Evolutionary conservation across 108 stramenopile genomes (phyloP).

Genomic region (Craspedostauros australis): DNA sequence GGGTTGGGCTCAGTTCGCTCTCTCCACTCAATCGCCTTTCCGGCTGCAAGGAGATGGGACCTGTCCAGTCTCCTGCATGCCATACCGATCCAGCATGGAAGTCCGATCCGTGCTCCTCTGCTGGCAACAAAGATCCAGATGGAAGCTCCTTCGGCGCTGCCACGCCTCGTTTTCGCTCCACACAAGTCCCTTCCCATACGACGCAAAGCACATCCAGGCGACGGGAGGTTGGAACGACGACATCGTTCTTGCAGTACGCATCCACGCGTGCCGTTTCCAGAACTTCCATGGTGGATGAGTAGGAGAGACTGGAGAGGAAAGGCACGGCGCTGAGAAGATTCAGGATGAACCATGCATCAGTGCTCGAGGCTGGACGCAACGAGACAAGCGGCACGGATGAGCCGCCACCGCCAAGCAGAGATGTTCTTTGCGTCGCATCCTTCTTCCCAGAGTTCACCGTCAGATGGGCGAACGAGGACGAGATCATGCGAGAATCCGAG

Average conservation of each 20-base stretch:
- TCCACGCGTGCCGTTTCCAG: conserved; percentile 75
- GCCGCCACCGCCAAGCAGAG: conserved; percentile 7
- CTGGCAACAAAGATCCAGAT: neutral
- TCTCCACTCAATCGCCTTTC: conserved; percentile 68
- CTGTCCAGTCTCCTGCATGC: conserved; percentile 90
- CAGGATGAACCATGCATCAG: conserved; percentile 87
- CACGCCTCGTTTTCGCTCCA: conserved; percentile 39
- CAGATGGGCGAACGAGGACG: conserved; percentile 12
- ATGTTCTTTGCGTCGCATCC: neutral
- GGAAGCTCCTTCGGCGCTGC: neutral
- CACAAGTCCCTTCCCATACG: conserved; percentile 85
- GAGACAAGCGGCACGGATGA: conserved; percentile 57
- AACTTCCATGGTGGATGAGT: conserved; percentile 79
- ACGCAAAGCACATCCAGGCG: conserved; percentile 57
- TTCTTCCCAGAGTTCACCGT: neutral
- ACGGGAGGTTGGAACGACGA: conserved; percentile 52
- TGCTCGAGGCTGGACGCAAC: conserved; percentile 70
- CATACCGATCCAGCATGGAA: conserved; percentile 44
- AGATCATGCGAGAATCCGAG: too few species aligned
- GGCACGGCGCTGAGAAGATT: conserved; percentile 78
- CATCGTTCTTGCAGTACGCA: conserved; percentile 47
- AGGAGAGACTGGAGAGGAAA: conserved; percentile 78
- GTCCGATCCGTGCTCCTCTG: neutral
- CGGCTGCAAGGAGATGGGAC: conserved; percentile 76
- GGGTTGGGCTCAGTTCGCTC: conserved; percentile 44